Conservation (phyloP, 208 protist species). For the Crithidia fasciculata region DNA sequence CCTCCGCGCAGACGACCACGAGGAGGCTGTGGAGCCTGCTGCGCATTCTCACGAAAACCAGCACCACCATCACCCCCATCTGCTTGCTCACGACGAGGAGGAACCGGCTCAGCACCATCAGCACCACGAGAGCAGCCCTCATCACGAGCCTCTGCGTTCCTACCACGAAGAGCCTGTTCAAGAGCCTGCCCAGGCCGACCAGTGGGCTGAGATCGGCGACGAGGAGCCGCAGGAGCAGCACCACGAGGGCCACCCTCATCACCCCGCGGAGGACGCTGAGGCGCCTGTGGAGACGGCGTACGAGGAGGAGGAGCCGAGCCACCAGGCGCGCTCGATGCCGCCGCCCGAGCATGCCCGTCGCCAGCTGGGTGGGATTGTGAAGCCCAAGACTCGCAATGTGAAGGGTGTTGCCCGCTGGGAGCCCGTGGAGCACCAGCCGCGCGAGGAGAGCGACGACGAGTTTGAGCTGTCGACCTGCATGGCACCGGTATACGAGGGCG, state of each 20-base stretch:
- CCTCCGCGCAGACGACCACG: slow-evolving; percentile 5
- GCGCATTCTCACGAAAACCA: not conserved
- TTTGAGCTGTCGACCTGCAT: slow-evolving; percentile 2
- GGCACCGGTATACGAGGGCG: slow-evolving; percentile 41
- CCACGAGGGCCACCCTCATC: no score
- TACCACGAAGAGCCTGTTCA: no score
- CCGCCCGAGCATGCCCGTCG: not conserved
- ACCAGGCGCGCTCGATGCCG: slow-evolving; percentile 5
- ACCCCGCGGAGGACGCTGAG: not conserved
- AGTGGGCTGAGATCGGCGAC: slow-evolving; percentile 1
- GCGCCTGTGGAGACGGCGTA: not conserved
- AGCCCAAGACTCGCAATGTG: slow-evolving; percentile 44
- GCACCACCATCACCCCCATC: not conserved
- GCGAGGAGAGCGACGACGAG: slow-evolving; percentile 34
- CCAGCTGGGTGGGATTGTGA: slow-evolving; percentile 15
- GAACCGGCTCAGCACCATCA: not conserved
- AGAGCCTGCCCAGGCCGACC: not conserved
- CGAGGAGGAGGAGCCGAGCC: not conserved
- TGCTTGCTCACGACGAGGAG: not conserved
- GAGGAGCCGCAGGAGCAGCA: not conserved
- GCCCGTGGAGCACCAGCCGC: slow-evolving; percentile 49
- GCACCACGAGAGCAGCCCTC: not conserved
- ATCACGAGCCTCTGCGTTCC: no score
- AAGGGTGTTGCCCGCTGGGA: slow-evolving; percentile 60
- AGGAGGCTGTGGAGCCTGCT: not conserved